Percentiles rank a stretch among this genome's conserved stretches.
Evolutionary conservation across 129 eudicot genomes (phyloP).

Genomic region (Gnaphalium uliginosum): DNA sequence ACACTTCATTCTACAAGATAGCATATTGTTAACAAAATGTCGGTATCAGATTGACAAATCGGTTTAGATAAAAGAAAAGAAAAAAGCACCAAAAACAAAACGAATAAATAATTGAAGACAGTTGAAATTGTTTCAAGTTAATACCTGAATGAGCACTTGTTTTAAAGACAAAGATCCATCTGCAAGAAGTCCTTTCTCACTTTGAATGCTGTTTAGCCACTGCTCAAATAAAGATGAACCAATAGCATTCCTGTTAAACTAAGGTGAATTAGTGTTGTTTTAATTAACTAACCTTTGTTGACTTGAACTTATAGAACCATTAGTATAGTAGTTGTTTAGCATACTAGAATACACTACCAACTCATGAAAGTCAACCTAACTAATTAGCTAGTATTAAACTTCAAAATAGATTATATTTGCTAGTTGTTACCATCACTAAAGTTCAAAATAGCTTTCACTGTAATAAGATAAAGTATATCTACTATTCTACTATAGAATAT

Average conservation of each 20-base stretch:
- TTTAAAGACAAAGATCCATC: constrained; percentile 73
- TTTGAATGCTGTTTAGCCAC: constrained; percentile 88
- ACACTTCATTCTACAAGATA: too few relatives aligned
- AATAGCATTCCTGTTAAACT: constrained; percentile 66
- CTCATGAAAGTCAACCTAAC: not conserved
- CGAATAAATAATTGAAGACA: not conserved
- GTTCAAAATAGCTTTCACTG: not conserved
- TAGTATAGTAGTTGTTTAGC: too few relatives aligned
- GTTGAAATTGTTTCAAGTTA: not conserved
- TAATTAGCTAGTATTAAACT: not conserved
- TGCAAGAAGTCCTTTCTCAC: constrained; percentile 64
- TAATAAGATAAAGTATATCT: too few relatives aligned
- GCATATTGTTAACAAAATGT: too few relatives aligned
- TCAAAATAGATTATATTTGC: not conserved
- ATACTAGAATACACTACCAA: not conserved
- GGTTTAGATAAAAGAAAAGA: not conserved
- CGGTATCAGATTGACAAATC: not conserved
- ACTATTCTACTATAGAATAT: too few relatives aligned
- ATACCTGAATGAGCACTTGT: constrained; percentile 92
- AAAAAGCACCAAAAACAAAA: not conserved
- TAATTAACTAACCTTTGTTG: not conserved
- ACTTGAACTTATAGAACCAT: not conserved
- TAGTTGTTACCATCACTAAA: not conserved
- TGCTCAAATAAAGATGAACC: constrained; percentile 84
- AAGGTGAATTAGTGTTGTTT: not conserved